Percentiles rank a stretch among this genome's conserved stretches.
Evolutionary conservation across 2,329 filamentous ascomycete species (phyloP).

Genomic region (Botrytis medusae): DNA sequence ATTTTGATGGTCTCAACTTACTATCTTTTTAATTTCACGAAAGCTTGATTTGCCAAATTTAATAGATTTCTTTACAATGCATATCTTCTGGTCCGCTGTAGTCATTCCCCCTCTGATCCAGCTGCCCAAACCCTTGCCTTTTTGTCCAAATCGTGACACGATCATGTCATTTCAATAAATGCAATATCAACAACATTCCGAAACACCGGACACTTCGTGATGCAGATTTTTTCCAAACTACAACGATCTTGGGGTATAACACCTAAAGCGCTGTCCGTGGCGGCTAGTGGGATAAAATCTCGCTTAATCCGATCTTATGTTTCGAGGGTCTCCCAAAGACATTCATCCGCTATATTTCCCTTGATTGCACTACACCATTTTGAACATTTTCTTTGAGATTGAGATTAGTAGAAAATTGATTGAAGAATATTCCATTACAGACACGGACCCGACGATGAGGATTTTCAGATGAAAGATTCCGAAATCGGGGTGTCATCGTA

Average conservation of each 20-base stretch:
- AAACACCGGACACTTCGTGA: background rate
- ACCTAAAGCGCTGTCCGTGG: background rate
- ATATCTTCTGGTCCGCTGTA: background rate
- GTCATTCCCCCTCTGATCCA: background rate
- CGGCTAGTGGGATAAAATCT: no score
- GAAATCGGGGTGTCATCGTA: background rate
- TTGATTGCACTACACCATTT: background rate
- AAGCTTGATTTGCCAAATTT: background rate
- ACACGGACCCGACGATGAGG: background rate
- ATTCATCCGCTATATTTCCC: background rate
- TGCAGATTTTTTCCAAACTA: background rate
- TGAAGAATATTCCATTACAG: background rate
- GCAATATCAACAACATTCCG: background rate
- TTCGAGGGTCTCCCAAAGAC: background rate
- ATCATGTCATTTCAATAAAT: background rate
- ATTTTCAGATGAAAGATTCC: background rate
- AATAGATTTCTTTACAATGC: background rate
- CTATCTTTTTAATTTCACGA: background rate
- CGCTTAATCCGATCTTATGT: background rate
- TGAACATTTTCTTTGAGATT: no score
- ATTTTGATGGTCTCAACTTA: fast-evolving
- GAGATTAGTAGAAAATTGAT: background rate
- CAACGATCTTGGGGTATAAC: background rate
- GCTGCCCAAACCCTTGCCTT: fast-evolving
- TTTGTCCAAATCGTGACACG: fast-evolving